Evolutionary conservation across 2,329 filamentous ascomycete genomes (phyloP).

Genomic region (Graphium sp.): DNA sequence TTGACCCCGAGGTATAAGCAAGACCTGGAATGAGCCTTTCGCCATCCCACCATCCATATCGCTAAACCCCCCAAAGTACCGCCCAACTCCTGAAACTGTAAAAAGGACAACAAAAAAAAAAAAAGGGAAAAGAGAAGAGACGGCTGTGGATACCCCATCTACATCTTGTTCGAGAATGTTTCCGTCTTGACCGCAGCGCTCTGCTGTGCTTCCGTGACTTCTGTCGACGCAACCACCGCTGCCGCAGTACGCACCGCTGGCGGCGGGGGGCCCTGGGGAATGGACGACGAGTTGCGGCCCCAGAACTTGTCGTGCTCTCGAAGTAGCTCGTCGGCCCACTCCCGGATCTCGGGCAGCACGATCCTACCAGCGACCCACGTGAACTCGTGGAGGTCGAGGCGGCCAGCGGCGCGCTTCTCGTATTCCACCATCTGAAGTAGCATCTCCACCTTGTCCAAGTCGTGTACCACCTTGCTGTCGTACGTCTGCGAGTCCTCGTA

Average conservation of each 20-base stretch:
- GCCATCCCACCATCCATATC: too few species aligned
- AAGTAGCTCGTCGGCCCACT: conserved; percentile 64
- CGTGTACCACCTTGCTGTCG: conserved; percentile 83
- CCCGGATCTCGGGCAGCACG: conserved; percentile 58
- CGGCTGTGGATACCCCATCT: not conserved
- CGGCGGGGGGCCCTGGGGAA: too few species aligned
- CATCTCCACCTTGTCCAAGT: conserved; percentile 94
- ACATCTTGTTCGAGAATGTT: not conserved
- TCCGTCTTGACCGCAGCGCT: not conserved
- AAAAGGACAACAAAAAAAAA: too few species aligned
- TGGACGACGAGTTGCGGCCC: conserved; percentile 20
- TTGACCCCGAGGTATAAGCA: too few species aligned
- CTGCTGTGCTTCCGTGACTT: not conserved
- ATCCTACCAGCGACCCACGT: conserved; percentile 61
- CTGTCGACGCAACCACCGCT: conserved; percentile 11
- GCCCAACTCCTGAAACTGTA: too few species aligned
- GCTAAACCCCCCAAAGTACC: too few species aligned
- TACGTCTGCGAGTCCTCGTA: conserved; percentile 78
- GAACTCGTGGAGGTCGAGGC: conserved; percentile 73
- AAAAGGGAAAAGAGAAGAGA: too few species aligned
- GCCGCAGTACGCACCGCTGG: conserved; percentile 6
- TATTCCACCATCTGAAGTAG: conserved; percentile 94
- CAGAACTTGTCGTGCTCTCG: conserved; percentile 62
- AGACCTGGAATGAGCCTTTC: too few species aligned
- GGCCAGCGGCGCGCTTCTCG: conserved; percentile 51